Evolutionary conservation across 257 asterid species (phyloP), one percentile per base, ranked within the genome.

Genomic region (Handroanthus guayacan): DNA sequence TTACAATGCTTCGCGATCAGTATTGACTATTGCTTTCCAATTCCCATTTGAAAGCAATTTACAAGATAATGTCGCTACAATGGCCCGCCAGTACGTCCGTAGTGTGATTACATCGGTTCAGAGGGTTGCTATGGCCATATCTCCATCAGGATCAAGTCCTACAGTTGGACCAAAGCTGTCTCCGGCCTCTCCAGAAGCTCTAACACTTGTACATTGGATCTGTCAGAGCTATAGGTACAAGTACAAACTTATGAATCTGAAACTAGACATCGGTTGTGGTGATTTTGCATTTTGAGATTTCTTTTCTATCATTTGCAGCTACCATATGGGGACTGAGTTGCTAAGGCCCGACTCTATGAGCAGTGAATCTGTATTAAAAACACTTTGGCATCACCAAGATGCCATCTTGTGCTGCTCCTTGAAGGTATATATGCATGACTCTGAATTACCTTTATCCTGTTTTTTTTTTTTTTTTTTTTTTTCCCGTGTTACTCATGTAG

Each of bases 341-440:
- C 83, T 91, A 66, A 82, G 84, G 62, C 76, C 83, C 3, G 93
- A 85, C 44, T 74, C 90, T 17, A 13, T 64, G 41, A 75, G 78
- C 14, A 77, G 88, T 58, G 97, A 93, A 47, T 81, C 91, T 1
- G 70, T 91, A 36, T 64, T 93, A 44, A 91, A 91, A 71, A 74
- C 87, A 56, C 95, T 93, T 58, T 93, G 98, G 98, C 90, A 84
- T 51, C 96, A 93, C 82, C 91, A 86, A 51, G 96, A 93, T 82
- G 96, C 98, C 69, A 84, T 93, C 56, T 72, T 93, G 69, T 93
- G 98, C 86, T 93, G 98, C 89, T 93, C 98, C 9, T 68, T 93
- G 82, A 88, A 91, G 95, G 97, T 93, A 81, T 25, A n/a, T 56
- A 47, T 8, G 8, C 45, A 3, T 5, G 45, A 41, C 8, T 41